A percentile compares a stretch with the other conserved stretches of the same genome.
Conservation (phyloP, 2,329 filamentous ascomycete genomes). For the Tolypocladium pustulatum region DNA sequence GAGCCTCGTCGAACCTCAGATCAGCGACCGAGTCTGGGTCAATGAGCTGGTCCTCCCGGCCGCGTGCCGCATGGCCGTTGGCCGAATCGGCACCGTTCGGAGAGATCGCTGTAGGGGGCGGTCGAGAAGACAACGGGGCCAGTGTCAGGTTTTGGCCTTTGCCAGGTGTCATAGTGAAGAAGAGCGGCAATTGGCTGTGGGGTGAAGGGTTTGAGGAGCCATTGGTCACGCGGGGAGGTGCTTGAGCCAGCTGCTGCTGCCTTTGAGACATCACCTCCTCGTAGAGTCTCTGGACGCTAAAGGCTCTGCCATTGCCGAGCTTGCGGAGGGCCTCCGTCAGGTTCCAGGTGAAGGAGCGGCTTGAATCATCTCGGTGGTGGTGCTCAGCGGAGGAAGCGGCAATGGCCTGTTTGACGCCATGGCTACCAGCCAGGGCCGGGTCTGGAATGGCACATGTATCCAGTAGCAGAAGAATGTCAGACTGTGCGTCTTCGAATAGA, state of each 20-base stretch:
- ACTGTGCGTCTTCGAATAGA: slow-evolving; percentile 51
- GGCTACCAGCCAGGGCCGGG: slow-evolving; percentile 35
- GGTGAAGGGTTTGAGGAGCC: slow-evolving; percentile 25
- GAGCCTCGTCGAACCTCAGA: slow-evolving; percentile 49
- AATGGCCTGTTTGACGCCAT: slow-evolving; percentile 52
- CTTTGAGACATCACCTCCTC: slow-evolving; percentile 41
- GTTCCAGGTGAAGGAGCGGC: slow-evolving; percentile 48
- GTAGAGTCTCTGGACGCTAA: slow-evolving; percentile 44
- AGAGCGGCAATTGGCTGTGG: slow-evolving; percentile 32
- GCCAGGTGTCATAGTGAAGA: slow-evolving; percentile 45
- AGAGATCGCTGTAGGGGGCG: slow-evolving; percentile 12
- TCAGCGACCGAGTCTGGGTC: slow-evolving; percentile 39
- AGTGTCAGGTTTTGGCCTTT: slow-evolving; percentile 43
- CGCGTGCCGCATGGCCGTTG: slow-evolving; percentile 11
- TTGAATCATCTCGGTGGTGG: slow-evolving; percentile 28
- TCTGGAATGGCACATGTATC: slow-evolving; percentile 51
- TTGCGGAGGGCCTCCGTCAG: slow-evolving; percentile 44
- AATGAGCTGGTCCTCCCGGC: slow-evolving; percentile 29
- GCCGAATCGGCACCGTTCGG: slow-evolving; percentile 15
- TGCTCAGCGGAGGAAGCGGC: slow-evolving; percentile 47
- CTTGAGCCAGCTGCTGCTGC: slow-evolving; percentile 32
- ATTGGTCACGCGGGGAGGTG: slow-evolving; percentile 31
- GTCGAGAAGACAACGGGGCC: slow-evolving; percentile 30
- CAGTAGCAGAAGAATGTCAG: slow-evolving; percentile 51
- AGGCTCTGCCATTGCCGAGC: slow-evolving; percentile 42